Evolutionary conservation across 1,284 basidiomycete species (phyloP), one percentile per base, ranked within the genome.

Genomic region (Anthracocystis walkeri): DNA sequence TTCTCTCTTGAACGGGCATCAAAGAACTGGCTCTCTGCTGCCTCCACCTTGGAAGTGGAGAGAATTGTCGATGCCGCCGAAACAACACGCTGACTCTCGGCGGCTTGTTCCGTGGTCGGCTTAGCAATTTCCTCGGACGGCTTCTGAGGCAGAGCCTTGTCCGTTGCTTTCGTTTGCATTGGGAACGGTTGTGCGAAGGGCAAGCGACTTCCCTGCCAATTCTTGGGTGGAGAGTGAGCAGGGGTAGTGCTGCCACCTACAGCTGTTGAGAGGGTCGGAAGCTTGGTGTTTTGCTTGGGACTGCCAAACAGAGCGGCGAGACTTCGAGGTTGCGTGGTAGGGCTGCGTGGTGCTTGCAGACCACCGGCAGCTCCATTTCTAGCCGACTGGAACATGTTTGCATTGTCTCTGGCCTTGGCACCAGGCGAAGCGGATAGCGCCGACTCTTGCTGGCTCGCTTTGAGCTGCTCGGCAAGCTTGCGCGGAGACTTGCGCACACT

Each of bases 401-500:
- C 40, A 8, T 21, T 46, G 0, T 63, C 65, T 20, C 51, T 65
- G 10, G 51, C 44, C 41, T 60, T 69, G 11, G 66, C 46, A 21
- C 58, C 58, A 2, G 72, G 66, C 18, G 62, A 68, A 18, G 55
- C 51, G n/a, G 66, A 54, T 10, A 59, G 48, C 18, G 44, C 33
- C 18, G 62, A 14, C 21, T 66, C 55, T 35, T 61, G 57, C 50
- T 66, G 53, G 16, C 31, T 49, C 7, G 57, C 42, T 27, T 65
- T 65, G 31, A 59, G 33, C 31, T 69, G 68, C 48, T 75, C 68
- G 7, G 64, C 57, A 40, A 67, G 27, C 55, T 71, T 75, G 51
- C 65, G 67, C 11, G 73, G 73, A 25, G 73, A 75, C 41, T 67
- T 67, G 40, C 73, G 73, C 41, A 75, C 68, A 23, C 73, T 75